Conservation (phyloP, 106 monocot species). For the Gastrodia elata region DNA sequence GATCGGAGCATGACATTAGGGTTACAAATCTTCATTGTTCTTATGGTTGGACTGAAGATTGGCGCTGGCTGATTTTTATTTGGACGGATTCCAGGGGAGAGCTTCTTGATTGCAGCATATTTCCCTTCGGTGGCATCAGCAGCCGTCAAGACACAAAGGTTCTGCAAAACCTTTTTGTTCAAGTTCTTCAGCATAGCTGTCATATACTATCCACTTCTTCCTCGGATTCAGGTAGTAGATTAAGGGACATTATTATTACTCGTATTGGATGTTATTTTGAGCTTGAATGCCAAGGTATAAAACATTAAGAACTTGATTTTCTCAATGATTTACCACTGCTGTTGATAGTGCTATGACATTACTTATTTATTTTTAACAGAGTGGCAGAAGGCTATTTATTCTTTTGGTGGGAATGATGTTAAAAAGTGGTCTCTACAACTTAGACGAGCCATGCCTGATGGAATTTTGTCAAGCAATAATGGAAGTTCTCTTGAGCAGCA, state of each 20-base stretch:
- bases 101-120: constrained; percentile 73
- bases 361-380: constrained; percentile 38
- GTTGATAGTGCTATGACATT: constrained; percentile 6
- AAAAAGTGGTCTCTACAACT: constrained; percentile 94
- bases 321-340: background rate
- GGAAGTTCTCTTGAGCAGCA: constrained; percentile 64
- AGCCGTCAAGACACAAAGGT: constrained; percentile 91
- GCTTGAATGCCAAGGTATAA: constrained; percentile 94
- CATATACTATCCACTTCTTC: constrained; percentile 64
- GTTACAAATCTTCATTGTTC: constrained; percentile 80
- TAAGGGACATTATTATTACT: constrained; percentile 74
- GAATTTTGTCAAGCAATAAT: constrained; percentile 29
- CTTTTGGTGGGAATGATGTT: constrained; percentile 85
- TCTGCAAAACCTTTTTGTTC: constrained; percentile 83
- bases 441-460: constrained; percentile 50
- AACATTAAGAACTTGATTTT: background rate
- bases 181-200: constrained; percentile 79
- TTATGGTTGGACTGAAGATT: constrained; percentile 99
- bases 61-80: constrained; percentile 91
- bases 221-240: constrained; percentile 28
- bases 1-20: constrained; percentile 37
- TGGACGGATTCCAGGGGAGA: constrained; percentile 97
- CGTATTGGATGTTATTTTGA: constrained; percentile 87
- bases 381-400: constrained; percentile 96
- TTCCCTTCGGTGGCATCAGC: constrained; percentile 93